Evolutionary conservation across 1,284 basidiomycete genomes (phyloP).

Genomic region (Apiotrichum sp.): DNA sequence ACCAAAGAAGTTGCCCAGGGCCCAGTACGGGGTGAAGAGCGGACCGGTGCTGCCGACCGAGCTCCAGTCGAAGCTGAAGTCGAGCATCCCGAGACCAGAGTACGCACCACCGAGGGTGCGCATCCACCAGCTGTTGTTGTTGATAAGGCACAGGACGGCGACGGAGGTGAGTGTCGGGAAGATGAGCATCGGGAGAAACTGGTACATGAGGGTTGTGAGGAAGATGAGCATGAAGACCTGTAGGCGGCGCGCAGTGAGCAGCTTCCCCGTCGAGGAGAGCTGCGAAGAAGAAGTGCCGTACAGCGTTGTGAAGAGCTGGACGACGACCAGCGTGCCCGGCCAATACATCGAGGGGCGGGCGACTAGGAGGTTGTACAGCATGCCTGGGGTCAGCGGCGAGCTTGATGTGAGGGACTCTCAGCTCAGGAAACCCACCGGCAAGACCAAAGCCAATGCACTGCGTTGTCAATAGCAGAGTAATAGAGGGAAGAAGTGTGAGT

Average conservation of each 20-base stretch:
- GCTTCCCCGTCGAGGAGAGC: slow-evolving; percentile 18
- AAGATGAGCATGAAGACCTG: slow-evolving; percentile 49
- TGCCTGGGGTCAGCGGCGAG: slow-evolving; percentile 22
- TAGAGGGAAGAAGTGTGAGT: slow-evolving; percentile 43
- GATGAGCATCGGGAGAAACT: slow-evolving; percentile 50
- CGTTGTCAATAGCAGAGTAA: slow-evolving; percentile 54
- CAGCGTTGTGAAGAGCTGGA: slow-evolving; percentile 52
- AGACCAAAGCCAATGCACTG: slow-evolving; percentile 54
- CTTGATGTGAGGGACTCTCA: too few species aligned
- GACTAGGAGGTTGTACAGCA: slow-evolving; percentile 46
- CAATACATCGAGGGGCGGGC: slow-evolving; percentile 46
- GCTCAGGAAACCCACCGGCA: slow-evolving; percentile 39
- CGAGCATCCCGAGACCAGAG: slow-evolving; percentile 50
- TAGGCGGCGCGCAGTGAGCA: slow-evolving; percentile 44
- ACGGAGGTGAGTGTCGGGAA: slow-evolving; percentile 51
- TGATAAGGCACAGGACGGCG: slow-evolving; percentile 49
- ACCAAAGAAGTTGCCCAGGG: slow-evolving; percentile 47
- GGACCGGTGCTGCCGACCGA: slow-evolving; percentile 49
- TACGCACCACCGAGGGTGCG: slow-evolving; percentile 50
- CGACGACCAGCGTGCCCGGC: slow-evolving; percentile 50
- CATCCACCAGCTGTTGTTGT: slow-evolving; percentile 46
- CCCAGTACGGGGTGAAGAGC: slow-evolving; percentile 52
- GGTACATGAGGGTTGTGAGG: slow-evolving; percentile 46
- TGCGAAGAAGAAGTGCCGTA: slow-evolving; percentile 31
- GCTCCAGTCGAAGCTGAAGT: slow-evolving; percentile 52